Evolutionary conservation across 306 rosid genomes (phyloP).

Genomic region (Castanea crenata): DNA sequence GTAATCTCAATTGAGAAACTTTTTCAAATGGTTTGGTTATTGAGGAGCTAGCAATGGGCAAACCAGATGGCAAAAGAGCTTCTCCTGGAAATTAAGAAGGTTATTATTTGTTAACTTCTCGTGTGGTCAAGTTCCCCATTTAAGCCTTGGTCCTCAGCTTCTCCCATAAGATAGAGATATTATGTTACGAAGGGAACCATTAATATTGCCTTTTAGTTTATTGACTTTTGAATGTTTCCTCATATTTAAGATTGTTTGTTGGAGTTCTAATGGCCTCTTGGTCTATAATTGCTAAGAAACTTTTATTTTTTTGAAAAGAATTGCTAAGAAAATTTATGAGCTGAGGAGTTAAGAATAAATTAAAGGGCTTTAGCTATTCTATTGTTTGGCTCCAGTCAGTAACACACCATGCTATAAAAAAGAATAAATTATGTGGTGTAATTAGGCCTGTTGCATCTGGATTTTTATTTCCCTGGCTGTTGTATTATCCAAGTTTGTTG

Average conservation of each 20-base stretch:
- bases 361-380: background rate
- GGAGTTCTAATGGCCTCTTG: background rate
- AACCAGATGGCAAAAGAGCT: constrained; percentile 93
- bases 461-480: background rate
- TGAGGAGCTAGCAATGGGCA: constrained; percentile 80
- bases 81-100: constrained; percentile 65
- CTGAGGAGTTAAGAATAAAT: background rate
- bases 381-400: background rate
- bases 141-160: background rate
- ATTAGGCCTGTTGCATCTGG: background rate
- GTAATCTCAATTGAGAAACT: constrained; percentile 62
- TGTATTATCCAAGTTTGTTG: background rate
- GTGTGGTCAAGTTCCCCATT: background rate
- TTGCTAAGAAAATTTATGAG: background rate
- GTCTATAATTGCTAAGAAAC: background rate
- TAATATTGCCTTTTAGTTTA: background rate
- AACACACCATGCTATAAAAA: background rate
- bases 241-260: background rate
- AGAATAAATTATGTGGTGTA: background rate
- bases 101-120: constrained; percentile 13
- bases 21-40: constrained; percentile 78
- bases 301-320: background rate
- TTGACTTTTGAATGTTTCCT: background rate
- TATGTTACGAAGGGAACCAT: background rate
- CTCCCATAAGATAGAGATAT: background rate